Conservation (phyloP, 1,284 basidiomycete genomes). For the Moesziomyces sp. region DNA sequence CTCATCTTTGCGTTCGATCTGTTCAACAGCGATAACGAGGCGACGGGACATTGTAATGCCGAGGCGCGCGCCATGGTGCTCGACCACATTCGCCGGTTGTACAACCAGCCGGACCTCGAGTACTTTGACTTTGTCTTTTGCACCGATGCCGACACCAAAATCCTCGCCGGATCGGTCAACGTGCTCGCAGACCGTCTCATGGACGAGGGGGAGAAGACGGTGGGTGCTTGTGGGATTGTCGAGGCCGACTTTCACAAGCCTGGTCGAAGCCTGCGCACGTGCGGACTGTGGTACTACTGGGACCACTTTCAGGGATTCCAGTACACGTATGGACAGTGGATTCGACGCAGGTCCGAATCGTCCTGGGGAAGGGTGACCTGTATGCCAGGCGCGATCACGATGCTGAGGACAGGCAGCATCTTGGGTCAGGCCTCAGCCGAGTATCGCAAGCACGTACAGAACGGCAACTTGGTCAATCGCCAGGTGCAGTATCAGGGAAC, state of each 20-base stretch:
- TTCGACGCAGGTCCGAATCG: slow-evolving; percentile 24
- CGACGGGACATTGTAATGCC: slow-evolving; percentile 22
- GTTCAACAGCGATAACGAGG: slow-evolving; percentile 38
- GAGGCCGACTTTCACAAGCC: slow-evolving; percentile 29
- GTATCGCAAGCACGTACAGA: slow-evolving; percentile 27
- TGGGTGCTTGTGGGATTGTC: slow-evolving; percentile 32
- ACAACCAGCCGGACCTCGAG: slow-evolving; percentile 20
- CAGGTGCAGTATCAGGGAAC: slow-evolving; percentile 39
- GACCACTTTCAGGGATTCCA: slow-evolving; percentile 40
- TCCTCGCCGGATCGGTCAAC: slow-evolving; percentile 24
- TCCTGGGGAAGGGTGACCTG: slow-evolving; percentile 34
- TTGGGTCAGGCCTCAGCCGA: slow-evolving; percentile 26
- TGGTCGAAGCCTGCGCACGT: slow-evolving; percentile 9
- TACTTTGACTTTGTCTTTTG: slow-evolving; percentile 35
- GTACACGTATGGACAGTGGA: slow-evolving; percentile 39
- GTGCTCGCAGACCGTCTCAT: slow-evolving; percentile 23
- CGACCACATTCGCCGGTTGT: slow-evolving; percentile 18
- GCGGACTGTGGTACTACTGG: slow-evolving; percentile 33
- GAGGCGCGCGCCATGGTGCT: slow-evolving; percentile 26
- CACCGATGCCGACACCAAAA: slow-evolving; percentile 40
- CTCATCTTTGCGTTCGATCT: slow-evolving; percentile 40
- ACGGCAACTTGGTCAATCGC: slow-evolving; percentile 24
- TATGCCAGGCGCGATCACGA: slow-evolving; percentile 34
- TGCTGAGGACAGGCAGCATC: slow-evolving; percentile 27
- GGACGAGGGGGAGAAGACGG: slow-evolving; percentile 29